A percentile compares a stretch with the other conserved stretches of the same genome.
These are phyloP conservation scores for Corylus heterophylla DNA, from an alignment of 306 rosid species.

Conservation along the genomic window DNA sequence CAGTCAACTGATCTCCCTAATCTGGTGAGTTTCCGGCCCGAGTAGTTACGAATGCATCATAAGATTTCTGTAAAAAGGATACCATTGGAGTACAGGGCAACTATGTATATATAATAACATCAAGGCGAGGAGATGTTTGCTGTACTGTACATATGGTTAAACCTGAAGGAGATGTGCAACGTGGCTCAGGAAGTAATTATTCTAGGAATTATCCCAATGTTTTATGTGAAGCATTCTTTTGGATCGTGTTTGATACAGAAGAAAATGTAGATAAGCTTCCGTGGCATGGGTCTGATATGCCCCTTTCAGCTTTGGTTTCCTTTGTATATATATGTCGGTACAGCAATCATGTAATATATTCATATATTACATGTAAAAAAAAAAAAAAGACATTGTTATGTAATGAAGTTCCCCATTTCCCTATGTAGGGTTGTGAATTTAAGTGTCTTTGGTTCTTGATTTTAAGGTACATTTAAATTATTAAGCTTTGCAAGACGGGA, in stretches of 20 bases:
- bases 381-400: not conserved
- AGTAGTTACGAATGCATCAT: constrained; percentile 34
- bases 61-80: constrained; percentile 11
- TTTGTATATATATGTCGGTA: not conserved
- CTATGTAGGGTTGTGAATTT: not conserved
- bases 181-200: not conserved
- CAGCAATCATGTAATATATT: not conserved
- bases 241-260: constrained; percentile 2
- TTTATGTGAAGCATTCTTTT: constrained; percentile 34
- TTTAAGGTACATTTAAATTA: not conserved
- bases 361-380: not conserved
- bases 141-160: constrained; percentile 35
- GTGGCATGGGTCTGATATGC: constrained; percentile 14
- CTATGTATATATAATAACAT: constrained; percentile 3
- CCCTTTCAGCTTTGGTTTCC: not conserved
- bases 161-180: not conserved
- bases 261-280: constrained; percentile 41
- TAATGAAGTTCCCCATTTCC: not conserved
- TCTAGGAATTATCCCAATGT: constrained; percentile 22
- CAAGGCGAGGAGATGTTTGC: constrained; percentile 7
- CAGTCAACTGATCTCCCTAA: constrained; percentile 69
- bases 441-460: not conserved
- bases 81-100: not conserved
- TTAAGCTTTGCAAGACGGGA: not conserved
- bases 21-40: constrained; percentile 87